phyloP scores from a whole-genome alignment of 1,284 basidiomycete genomes.

The Heterobasidion occidentale region DNA sequence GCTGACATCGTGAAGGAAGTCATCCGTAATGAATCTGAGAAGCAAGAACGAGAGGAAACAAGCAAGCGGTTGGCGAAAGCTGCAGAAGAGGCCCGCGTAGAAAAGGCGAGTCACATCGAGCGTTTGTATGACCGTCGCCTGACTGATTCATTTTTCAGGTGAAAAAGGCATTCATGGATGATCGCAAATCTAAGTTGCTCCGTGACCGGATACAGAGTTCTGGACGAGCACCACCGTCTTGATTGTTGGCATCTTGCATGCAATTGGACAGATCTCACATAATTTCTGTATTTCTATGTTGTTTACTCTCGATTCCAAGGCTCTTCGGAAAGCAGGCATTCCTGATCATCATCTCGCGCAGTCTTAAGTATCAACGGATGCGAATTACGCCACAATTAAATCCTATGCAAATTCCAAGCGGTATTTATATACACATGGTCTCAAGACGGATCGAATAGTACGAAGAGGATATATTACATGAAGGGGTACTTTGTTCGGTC shows the following conservation, averaged over 20 bases:
- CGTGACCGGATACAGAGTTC: constrained; percentile 48
- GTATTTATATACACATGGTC: no score
- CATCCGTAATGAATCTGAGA: constrained; percentile 44
- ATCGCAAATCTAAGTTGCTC: constrained; percentile 48
- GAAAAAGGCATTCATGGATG: constrained; percentile 67
- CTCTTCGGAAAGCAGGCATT: no score
- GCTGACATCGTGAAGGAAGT: constrained; percentile 55
- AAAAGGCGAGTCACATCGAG: constrained; percentile 32
- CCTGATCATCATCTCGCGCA: no score
- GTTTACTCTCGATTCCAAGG: no score
- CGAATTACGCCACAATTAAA: no score
- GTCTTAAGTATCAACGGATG: no score
- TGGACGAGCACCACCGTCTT: not conserved
- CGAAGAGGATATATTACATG: not conserved
- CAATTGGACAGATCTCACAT: no score
- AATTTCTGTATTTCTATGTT: constrained; percentile 3
- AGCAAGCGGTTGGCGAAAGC: constrained; percentile 49
- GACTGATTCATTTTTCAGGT: constrained; percentile 33
- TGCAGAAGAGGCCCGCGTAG: constrained; percentile 39
- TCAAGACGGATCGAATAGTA: no score
- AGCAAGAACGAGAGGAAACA: constrained; percentile 38
- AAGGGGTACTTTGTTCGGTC: constrained; percentile 26
- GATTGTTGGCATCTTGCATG: no score
- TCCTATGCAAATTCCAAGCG: no score
- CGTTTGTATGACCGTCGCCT: not conserved